A percentile compares a stretch with the other conserved stretches of the same genome.
These are phyloP conservation scores for Trichoderma harzianum DNA, from an alignment of 2,329 filamentous ascomycete species.

Conservation along the genomic window DNA sequence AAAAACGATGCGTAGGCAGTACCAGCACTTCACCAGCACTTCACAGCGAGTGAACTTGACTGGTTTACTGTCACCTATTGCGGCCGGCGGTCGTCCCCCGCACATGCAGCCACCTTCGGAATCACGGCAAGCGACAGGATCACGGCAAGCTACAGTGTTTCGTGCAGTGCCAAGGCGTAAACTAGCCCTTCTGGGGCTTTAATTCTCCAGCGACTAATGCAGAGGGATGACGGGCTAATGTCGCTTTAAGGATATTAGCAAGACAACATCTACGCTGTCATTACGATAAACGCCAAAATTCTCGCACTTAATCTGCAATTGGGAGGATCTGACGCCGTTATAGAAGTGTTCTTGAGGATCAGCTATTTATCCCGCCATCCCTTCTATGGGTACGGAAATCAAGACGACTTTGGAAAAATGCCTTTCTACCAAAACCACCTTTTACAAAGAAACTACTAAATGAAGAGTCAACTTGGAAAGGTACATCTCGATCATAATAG, in stretches of 20 bases:
- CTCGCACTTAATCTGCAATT: background rate
- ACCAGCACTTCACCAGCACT: background rate
- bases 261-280: background rate
- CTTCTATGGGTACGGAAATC: too few species aligned
- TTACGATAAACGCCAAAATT: background rate
- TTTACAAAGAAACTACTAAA: too few species aligned
- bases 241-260: background rate
- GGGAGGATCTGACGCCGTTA: background rate
- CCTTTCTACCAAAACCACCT: too few species aligned
- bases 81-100: too few species aligned
- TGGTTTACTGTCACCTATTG: background rate
- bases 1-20: background rate
- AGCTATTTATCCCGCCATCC: background rate
- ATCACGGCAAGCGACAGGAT: background rate
- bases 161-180: background rate
- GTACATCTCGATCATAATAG: too few species aligned
- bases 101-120: background rate
- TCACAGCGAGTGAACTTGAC: background rate
- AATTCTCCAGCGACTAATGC: background rate
- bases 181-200: background rate
- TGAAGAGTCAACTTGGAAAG: too few species aligned
- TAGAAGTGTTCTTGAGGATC: background rate
- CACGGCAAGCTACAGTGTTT: background rate
- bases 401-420: too few species aligned
- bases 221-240: background rate